phyloP scores from a whole-genome alignment of 257 asterid species.

The Anisodus acutangulus region DNA sequence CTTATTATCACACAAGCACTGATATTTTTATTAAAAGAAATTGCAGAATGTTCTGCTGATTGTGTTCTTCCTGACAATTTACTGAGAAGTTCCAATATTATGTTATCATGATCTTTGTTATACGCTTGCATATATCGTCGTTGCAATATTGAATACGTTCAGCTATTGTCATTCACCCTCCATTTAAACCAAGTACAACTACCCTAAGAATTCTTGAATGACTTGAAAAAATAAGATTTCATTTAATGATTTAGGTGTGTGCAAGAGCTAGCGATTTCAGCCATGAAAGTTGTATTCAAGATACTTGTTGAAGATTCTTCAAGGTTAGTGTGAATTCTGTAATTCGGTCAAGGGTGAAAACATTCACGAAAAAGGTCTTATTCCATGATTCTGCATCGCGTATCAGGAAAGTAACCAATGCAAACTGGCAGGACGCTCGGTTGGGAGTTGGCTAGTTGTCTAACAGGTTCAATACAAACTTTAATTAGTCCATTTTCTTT shows the following conservation, averaged over 20 bases:
- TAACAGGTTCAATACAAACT: not conserved
- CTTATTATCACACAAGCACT: not conserved
- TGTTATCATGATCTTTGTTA: not conserved
- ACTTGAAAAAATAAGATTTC: not conserved
- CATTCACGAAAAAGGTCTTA: conserved; percentile 1
- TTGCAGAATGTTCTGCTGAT: not conserved
- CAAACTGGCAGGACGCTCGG: not conserved
- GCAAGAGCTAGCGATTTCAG: not conserved
- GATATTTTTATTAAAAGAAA: not conserved
- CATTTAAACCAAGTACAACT: not conserved
- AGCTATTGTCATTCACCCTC: not conserved
- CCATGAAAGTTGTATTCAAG: conserved; percentile 17
- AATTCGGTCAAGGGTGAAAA: not conserved
- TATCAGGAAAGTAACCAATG: not conserved
- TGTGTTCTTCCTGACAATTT: not conserved
- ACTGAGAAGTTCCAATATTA: not conserved
- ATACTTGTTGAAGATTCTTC: not conserved
- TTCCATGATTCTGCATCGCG: not conserved
- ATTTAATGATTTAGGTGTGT: not conserved
- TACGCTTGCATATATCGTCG: not conserved
- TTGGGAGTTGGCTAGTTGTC: conserved; percentile 1
- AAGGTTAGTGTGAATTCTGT: not conserved
- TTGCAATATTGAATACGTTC: conserved; percentile 1
- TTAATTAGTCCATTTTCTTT: not conserved
- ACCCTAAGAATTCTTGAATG: not conserved